Evolutionary conservation across 2,329 filamentous ascomycete species (phyloP).

Genomic region (Pseudonectria foliicola): DNA sequence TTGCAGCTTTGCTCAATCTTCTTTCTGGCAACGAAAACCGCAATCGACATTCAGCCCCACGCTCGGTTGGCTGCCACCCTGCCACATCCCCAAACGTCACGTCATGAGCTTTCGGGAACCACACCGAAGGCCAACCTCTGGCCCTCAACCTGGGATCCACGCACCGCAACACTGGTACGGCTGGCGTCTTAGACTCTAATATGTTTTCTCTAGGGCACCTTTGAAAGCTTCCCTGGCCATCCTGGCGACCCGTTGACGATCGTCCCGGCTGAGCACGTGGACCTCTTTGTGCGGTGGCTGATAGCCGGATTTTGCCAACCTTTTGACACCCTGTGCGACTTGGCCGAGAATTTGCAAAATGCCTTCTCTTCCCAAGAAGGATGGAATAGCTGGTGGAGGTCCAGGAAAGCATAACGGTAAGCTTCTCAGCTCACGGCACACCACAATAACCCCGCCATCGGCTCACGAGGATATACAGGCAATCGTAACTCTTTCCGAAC

Average conservation of each 20-base stretch:
- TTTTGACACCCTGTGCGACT: slow-evolving; percentile 17
- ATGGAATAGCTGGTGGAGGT: slow-evolving; percentile 26
- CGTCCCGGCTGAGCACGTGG: slow-evolving; percentile 11
- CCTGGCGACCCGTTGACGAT: slow-evolving; percentile 7
- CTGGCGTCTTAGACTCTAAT: slow-evolving; percentile 5
- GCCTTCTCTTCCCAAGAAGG: slow-evolving; percentile 34
- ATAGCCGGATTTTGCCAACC: slow-evolving; percentile 14
- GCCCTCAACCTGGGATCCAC: neutral
- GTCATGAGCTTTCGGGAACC: slow-evolving; percentile 16
- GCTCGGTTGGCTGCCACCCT: too few species aligned
- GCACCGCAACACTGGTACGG: neutral
- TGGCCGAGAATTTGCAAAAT: slow-evolving; percentile 22
- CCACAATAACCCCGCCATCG: neutral
- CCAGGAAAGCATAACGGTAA: slow-evolving; percentile 22
- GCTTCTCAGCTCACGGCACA: slow-evolving; percentile 32
- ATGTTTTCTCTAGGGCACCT: slow-evolving; percentile 5
- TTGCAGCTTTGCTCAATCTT: slow-evolving; percentile 3
- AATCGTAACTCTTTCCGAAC: slow-evolving; percentile 68
- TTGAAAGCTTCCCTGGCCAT: slow-evolving; percentile 11
- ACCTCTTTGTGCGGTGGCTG: slow-evolving; percentile 19
- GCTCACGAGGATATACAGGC: slow-evolving; percentile 32
- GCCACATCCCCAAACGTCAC: slow-evolving; percentile 9
- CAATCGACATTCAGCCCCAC: slow-evolving; percentile 6
- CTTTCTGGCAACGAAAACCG: slow-evolving; percentile 2
- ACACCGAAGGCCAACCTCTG: slow-evolving; percentile 11